Percentiles rank a stretch among this genome's conserved stretches.
Conservation (phyloP, 2,329 filamentous ascomycete genomes). For the Neocucurbitaria cava region DNA sequence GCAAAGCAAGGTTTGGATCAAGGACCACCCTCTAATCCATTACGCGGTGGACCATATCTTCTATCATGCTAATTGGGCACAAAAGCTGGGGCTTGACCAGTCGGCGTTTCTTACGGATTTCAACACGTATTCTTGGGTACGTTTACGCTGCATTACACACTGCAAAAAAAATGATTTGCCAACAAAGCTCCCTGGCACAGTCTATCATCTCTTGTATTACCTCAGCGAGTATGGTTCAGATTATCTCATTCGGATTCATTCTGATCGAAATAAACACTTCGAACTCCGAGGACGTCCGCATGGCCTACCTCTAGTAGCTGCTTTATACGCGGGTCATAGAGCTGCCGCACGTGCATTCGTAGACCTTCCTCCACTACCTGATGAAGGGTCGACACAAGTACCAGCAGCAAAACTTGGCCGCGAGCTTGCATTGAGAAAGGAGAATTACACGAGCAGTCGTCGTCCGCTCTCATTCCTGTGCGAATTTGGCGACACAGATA, state of each 20-base stretch:
- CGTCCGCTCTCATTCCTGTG: background rate
- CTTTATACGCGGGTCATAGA: background rate
- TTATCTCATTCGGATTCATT: too few relatives aligned
- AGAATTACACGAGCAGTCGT: background rate
- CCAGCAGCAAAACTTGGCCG: too few relatives aligned
- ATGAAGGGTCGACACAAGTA: background rate
- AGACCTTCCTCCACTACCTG: background rate
- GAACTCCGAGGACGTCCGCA: background rate
- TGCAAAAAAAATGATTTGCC: too few relatives aligned
- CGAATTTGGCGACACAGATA: background rate
- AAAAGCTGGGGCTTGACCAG: background rate
- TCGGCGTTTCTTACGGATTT: background rate
- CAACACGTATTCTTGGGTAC: too few relatives aligned
- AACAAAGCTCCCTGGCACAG: too few relatives aligned
- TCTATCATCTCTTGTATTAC: too few relatives aligned
- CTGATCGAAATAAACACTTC: too few relatives aligned
- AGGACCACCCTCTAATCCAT: background rate
- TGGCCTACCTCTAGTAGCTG: background rate
- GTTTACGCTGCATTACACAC: too few relatives aligned
- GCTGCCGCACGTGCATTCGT: background rate
- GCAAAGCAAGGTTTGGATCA: too few relatives aligned
- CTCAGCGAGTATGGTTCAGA: too few relatives aligned
- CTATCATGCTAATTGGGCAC: background rate
- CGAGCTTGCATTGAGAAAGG: background rate
- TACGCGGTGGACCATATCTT: background rate